Evolutionary conservation across 768 basidiomycete genomes (phyloP), one percentile per base, ranked within the genome.

Genomic region (Hygrocybe coccinea): DNA sequence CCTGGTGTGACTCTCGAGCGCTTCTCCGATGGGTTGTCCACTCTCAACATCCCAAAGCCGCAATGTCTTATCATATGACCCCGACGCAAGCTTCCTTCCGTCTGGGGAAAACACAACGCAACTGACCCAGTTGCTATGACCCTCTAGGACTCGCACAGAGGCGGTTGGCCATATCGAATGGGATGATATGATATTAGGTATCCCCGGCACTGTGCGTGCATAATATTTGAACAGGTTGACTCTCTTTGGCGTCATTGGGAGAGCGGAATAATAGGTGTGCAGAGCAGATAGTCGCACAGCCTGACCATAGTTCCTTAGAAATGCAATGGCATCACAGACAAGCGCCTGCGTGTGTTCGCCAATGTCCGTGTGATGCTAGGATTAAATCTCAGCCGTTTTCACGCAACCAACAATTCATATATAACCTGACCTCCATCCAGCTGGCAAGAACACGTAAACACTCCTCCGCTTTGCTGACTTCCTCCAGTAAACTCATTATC

Each of bases 401-500:
- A n/a, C 22, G 9, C 11, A 50, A 9, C 22, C 17, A 36, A 65
- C 53, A 51, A 9, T 35, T 50, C 24, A n/a, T n/a, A n/a, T n/a
- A n/a, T 37, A 35, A 21, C n/a, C 55, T 22, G 10, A 56, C 55
- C 47, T 50, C 38, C 21, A 38, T 35, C 55, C 55, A 56, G 17
- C n/a, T n/a, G n/a, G 44, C 35, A 10, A 55, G 44, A 21, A 29
- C 36, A 4, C 9, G 17, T 29, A 55, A 49, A 49, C 7, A 44
- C 15, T 21, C 15, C 29, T 29, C 29, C 4, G 52, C 52, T 24
- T 22, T 12, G 37, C 11, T 44, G 21, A 54, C n/a, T 41, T 4
- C n/a, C 10, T 33, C 7, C 54, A 72, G 58, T 41, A 64, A 21
- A n/a, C 64, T 52, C 69, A 71, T 69, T 24, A 55, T 60, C 45